Conservation (phyloP, 2,329 filamentous ascomycete genomes). For the Ceratocystis papillata region DNA sequence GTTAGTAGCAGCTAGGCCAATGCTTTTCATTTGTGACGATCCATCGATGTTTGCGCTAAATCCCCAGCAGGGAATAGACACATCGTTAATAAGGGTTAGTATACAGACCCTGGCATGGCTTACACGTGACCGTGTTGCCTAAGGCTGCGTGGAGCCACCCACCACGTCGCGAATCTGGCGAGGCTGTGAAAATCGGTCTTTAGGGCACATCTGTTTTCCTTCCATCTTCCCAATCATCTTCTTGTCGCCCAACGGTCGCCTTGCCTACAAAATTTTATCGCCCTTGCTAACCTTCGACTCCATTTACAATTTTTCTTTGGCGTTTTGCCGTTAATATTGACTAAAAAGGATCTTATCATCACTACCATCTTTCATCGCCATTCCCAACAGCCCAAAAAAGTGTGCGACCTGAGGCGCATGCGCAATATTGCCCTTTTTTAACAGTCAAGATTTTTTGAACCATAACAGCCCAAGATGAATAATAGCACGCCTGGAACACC, state of each 20-base stretch:
- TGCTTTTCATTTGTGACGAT: too few relatives aligned
- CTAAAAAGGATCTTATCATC: not conserved
- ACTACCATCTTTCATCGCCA: not conserved
- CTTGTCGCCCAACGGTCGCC: not conserved
- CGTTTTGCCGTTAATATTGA: not conserved
- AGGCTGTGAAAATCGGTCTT: not conserved
- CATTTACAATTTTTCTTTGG: too few relatives aligned
- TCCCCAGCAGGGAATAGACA: not conserved
- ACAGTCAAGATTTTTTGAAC: constrained; percentile 13
- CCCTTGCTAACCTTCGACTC: not conserved
- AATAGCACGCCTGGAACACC: constrained; percentile 18
- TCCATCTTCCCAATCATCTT: not conserved
- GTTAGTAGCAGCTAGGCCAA: too few relatives aligned
- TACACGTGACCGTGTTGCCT: not conserved
- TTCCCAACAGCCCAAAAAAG: not conserved
- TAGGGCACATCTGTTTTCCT: not conserved
- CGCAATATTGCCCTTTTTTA: not conserved
- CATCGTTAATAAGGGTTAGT: too few relatives aligned
- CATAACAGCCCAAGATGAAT: not conserved
- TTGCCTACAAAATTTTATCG: not conserved
- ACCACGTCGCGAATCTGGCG: not conserved
- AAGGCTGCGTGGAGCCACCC: not conserved
- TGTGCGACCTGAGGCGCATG: constrained; percentile 3
- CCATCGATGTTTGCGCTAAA: too few relatives aligned
- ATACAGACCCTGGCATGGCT: not conserved